phyloP scores from a whole-genome alignment of 345 rosid genomes.

The Moricandia arvensis region DNA sequence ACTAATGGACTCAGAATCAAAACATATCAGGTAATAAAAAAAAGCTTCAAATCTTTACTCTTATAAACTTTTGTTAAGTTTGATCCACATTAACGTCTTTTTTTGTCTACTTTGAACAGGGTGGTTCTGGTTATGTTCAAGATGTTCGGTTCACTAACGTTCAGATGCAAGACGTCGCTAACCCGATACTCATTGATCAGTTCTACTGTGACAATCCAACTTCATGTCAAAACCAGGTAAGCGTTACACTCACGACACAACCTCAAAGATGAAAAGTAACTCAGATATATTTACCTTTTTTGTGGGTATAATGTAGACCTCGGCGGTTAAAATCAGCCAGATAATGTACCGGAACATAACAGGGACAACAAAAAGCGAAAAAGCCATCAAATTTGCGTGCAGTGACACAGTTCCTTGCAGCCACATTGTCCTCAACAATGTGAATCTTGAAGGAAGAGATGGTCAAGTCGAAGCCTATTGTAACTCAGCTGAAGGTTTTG shows the following conservation, averaged over 20 bases:
- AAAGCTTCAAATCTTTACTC: background rate
- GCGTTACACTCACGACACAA: background rate
- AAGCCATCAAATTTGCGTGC: slow-evolving; percentile 93
- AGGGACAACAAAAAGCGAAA: slow-evolving; percentile 72
- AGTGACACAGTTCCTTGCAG: slow-evolving; percentile 90
- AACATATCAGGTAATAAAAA: slow-evolving; percentile 87
- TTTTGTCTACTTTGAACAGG: slow-evolving; percentile 43
- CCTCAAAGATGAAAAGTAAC: slow-evolving; percentile 19
- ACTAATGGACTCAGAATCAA: slow-evolving; percentile 93
- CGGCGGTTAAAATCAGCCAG: slow-evolving; percentile 82
- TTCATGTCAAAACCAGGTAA: slow-evolving; percentile 81
- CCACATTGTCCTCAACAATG: slow-evolving; percentile 69
- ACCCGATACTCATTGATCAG: slow-evolving; percentile 96
- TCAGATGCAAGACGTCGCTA: slow-evolving; percentile 74
- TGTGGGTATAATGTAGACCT: slow-evolving; percentile 48
- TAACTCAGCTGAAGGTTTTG: slow-evolving; percentile 87
- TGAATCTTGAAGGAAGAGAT: slow-evolving; percentile 75
- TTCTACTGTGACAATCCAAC: slow-evolving; percentile 94
- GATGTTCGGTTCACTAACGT: slow-evolving; percentile 77
- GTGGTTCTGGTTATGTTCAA: slow-evolving; percentile 90
- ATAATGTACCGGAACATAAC: slow-evolving; percentile 85
- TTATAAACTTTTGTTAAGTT: background rate
- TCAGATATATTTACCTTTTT: background rate
- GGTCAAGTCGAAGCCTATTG: slow-evolving; percentile 89
- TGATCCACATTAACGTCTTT: background rate